Base-by-base conservation (phyloP, 169 alveolate species). In the Theileria equi region DNA sequence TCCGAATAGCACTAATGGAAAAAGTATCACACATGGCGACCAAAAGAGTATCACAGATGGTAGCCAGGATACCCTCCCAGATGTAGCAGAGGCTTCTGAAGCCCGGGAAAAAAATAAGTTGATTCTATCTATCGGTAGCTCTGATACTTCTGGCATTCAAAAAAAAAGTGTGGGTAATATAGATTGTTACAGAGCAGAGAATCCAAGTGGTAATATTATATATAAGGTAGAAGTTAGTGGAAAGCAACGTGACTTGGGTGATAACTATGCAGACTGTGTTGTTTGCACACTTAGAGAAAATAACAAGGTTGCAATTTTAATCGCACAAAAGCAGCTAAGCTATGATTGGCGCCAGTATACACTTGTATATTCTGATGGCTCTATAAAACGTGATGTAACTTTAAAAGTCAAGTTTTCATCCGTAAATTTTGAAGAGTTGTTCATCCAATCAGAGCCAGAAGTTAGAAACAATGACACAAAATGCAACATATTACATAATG, bases 361-460 rank as follows among this genome's bases (percentile, higher is more conserved):
- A n/a, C 61, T 50, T 8, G 28, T 21, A 26, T 50, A 50, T 50
- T 23, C 29, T 50, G 25, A 50, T 50, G 61, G 61, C 28, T 43
- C 21, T 50, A 17, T 31, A 28, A 17, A 38, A 31, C 32, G 34
- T 50, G 32, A 50, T 38, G 48, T n/a, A n/a, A 50, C 25, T 6
- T 50, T 50, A 17, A 43, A 50, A 11, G 61, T 31, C 1, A 50
- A 31, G 16, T 11, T 31, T 11, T 21, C 29, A 1, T 19, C 25
- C 11, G 34, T 3, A n/a, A 50, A 31, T 23, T 50, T 50, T 32
- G 61, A 17, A 17, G 61, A 50, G 8, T 5, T 17, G 17, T 13
- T 43, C 16, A 50, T 43, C 34, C 61, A 13, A 1, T 28, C 28
- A n/a, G 61, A 50, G 6, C 8, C 6, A 0, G 1, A 50, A 1